Percentiles rank a stretch among this genome's conserved stretches.
phyloP scores from a whole-genome alignment of 805 yeast genomes.

The Yarrowia sp. region DNA sequence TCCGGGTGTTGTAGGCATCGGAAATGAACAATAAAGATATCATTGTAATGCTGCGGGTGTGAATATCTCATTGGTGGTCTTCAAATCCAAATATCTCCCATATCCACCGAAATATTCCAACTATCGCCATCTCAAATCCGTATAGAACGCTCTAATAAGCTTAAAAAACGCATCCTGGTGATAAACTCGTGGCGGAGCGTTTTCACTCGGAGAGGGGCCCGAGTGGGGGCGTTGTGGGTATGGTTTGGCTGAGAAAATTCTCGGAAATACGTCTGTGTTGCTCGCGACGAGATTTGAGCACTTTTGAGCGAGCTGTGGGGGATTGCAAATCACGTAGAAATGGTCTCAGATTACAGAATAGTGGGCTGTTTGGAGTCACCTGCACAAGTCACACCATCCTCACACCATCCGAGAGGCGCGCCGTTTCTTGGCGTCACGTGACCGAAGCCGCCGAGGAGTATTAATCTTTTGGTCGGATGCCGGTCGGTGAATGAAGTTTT shows the following conservation, averaged over 20 bases:
- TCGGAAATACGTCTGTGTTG: background rate
- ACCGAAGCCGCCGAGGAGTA: too few relatives aligned
- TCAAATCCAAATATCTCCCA: background rate
- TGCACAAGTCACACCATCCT: too few relatives aligned
- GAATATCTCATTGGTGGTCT: background rate
- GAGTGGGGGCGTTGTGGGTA: background rate
- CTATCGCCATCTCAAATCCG: background rate
- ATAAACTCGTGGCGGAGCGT: conserved; percentile 6
- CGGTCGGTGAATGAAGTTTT: too few relatives aligned
- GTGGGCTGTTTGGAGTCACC: conserved; percentile 1
- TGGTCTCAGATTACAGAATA: background rate
- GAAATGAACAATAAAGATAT: too few relatives aligned
- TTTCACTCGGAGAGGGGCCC: conserved; percentile 3
- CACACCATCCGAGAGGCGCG: background rate
- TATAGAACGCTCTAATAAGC: background rate
- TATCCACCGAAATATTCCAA: background rate
- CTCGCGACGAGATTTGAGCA: too few relatives aligned
- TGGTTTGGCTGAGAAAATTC: conserved; percentile 10
- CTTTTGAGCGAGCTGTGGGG: background rate
- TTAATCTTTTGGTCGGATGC: too few relatives aligned
- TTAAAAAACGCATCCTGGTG: conserved; percentile 15
- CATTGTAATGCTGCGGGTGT: background rate
- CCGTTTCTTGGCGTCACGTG: conserved; percentile 7
- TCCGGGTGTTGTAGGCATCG: background rate
- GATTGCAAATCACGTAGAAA: background rate